These are phyloP conservation scores for Phylloporus rhodoxanthus DNA, from an alignment of 768 basidiomycete species.

Conservation along the genomic window DNA sequence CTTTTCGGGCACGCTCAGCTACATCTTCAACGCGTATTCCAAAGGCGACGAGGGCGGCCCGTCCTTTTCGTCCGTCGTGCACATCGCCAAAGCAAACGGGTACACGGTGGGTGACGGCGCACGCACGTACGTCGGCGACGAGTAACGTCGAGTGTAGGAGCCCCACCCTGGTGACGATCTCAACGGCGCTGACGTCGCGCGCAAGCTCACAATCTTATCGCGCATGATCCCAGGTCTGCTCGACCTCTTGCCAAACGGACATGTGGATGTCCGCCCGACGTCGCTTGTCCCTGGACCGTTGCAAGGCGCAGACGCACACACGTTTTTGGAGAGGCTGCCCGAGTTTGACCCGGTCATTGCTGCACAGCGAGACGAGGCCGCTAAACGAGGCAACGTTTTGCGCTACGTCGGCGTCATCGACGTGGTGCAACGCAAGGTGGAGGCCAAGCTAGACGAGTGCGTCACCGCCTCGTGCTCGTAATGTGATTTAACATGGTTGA, in stretches of 20 bases:
- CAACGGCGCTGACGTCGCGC: conserved; percentile 93
- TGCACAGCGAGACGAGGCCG: conserved; percentile 70
- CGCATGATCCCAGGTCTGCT: conserved; percentile 57
- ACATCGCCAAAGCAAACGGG: conserved; percentile 82
- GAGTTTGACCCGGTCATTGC: conserved; percentile 80
- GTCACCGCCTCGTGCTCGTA: conserved; percentile 18
- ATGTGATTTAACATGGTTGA: conserved; percentile 1
- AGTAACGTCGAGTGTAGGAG: conserved; percentile 55
- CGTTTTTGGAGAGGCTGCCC: conserved; percentile 74
- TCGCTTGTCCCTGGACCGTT: conserved; percentile 83
- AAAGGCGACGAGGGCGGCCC: conserved; percentile 63
- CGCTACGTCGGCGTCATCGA: conserved; percentile 95
- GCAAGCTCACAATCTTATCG: conserved; percentile 93
- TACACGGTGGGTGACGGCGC: conserved; percentile 63
- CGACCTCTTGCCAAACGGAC: conserved; percentile 65
- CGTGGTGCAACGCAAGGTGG: conserved; percentile 56
- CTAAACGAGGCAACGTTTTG: conserved; percentile 74
- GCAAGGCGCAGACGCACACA: conserved; percentile 67
- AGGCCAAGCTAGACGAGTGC: conserved; percentile 85
- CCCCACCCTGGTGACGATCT: conserved; percentile 97
- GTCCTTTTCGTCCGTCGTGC: conserved; percentile 85
- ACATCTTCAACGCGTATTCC: conserved; percentile 97
- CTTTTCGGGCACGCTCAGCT: conserved; percentile 95
- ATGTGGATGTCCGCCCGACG: conserved; percentile 69
- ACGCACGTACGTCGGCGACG: not conserved